Conservation (phyloP, 2,329 filamentous ascomycete species). For the Talaromyces sp. region DNA sequence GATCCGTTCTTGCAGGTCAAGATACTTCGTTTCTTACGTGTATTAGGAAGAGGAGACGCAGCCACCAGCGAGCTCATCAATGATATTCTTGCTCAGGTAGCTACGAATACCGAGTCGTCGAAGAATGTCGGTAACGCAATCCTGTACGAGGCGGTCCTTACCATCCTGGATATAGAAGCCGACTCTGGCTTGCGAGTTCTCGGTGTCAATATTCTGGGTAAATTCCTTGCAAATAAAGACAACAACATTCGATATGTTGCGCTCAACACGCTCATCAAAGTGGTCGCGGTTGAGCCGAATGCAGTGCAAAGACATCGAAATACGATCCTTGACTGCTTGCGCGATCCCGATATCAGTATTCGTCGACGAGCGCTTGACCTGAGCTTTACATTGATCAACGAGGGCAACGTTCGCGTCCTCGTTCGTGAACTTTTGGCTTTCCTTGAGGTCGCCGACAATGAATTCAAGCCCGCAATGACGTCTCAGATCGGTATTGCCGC, state of each 20-base stretch:
- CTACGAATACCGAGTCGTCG: conserved; percentile 94
- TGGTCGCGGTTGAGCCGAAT: conserved; percentile 96
- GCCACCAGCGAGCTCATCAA: conserved; percentile 96
- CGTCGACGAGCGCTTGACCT: conserved; percentile 90
- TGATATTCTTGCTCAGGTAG: conserved; percentile 94
- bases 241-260: conserved; percentile 99
- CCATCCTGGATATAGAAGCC: conserved; percentile 96
- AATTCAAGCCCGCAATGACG: conserved; percentile 98
- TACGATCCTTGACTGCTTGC: conserved; percentile 91
- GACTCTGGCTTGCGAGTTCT: conserved; percentile 91
- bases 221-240: conserved; percentile 96
- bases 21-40: conserved; percentile 79
- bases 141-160: conserved; percentile 92
- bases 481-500: conserved; percentile 96
- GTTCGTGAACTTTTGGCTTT: conserved; percentile 93
- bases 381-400: conserved; percentile 97
- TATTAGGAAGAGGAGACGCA: conserved; percentile 80
- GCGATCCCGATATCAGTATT: conserved; percentile 98
- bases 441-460: conserved; percentile 93
- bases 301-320: conserved; percentile 96
- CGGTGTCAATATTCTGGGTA: conserved; percentile 96
- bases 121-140: conserved; percentile 99
- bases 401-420: conserved; percentile 88
- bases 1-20: conserved; percentile 98
- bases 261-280: conserved; percentile 94